Percentiles rank a stretch among this genome's conserved stretches.
phyloP scores from a whole-genome alignment of 2,329 filamentous ascomycete species.

The Pseudomassariella vexata region DNA sequence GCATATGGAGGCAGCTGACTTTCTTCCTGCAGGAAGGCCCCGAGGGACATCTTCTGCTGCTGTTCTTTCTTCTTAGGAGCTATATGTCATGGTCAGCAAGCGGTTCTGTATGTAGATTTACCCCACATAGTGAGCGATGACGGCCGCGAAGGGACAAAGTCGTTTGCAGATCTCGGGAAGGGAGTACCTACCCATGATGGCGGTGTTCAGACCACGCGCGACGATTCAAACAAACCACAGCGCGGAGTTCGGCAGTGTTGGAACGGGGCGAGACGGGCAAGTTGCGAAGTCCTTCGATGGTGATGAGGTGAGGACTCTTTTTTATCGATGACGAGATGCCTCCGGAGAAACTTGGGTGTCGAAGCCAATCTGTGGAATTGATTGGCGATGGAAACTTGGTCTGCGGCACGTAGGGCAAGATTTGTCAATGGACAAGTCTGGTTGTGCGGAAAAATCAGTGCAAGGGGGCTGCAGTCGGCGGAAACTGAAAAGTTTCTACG shows the following conservation, averaged over 20 bases:
- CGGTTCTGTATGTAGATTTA: background rate
- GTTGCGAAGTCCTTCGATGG: constrained; percentile 7
- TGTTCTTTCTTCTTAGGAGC: constrained; percentile 86
- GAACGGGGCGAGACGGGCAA: too few relatives aligned
- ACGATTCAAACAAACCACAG: constrained; percentile 14
- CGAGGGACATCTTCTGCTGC: constrained; percentile 93
- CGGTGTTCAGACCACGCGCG: constrained; percentile 34
- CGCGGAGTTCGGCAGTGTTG: constrained; percentile 12
- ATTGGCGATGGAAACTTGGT: background rate
- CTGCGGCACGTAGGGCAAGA: too few relatives aligned
- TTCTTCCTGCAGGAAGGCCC: constrained; percentile 89
- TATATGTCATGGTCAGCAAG: constrained; percentile 44
- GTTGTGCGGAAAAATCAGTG: background rate
- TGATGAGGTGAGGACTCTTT: constrained; percentile 4
- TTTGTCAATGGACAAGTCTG: background rate
- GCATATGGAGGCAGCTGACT: constrained; percentile 50
- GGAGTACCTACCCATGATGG: constrained; percentile 54
- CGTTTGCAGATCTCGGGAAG: constrained; percentile 11
- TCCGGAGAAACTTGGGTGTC: too few relatives aligned
- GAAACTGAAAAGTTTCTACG: constrained; percentile 1
- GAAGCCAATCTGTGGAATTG: background rate
- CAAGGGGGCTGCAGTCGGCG: background rate
- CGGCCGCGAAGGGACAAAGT: constrained; percentile 9
- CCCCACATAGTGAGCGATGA: constrained; percentile 3
- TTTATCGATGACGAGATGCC: too few relatives aligned